Conservation (phyloP, 805 yeast species). For the Cyberlindnera mycetangii region DNA sequence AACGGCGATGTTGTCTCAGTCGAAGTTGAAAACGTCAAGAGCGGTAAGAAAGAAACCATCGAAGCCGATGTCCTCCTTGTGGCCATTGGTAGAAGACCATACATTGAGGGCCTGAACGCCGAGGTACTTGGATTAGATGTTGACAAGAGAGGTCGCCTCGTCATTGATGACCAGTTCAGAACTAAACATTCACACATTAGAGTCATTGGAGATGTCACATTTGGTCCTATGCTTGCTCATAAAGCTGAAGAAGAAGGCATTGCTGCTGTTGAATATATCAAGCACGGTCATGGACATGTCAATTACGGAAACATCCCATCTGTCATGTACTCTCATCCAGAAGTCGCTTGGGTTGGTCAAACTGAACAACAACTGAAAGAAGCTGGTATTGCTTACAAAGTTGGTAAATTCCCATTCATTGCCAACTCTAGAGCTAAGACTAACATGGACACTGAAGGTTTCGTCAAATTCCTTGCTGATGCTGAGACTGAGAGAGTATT, state of each 20-base stretch:
- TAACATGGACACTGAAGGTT: conserved; percentile 94
- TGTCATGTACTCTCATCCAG: conserved; percentile 99
- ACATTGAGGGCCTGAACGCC: conserved; percentile 82
- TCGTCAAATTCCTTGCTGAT: conserved; percentile 93
- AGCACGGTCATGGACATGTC: conserved; percentile 94
- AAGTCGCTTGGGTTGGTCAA: conserved; percentile 99
- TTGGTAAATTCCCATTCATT: conserved; percentile 97
- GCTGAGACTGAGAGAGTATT: conserved; percentile 95
- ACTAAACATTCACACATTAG: conserved; percentile 91
- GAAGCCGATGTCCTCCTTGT: conserved; percentile 93
- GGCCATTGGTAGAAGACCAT: conserved; percentile 99
- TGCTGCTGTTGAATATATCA: conserved; percentile 95
- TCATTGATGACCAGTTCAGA: conserved; percentile 90
- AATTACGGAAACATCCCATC: conserved; percentile 97
- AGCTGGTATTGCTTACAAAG: conserved; percentile 86
- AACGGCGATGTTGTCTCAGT: conserved; percentile 86
- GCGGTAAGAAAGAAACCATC: conserved; percentile 71
- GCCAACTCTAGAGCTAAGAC: conserved; percentile 99
- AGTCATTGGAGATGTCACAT: conserved; percentile 97
- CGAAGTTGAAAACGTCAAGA: conserved; percentile 85
- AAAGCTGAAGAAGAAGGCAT: conserved; percentile 99
- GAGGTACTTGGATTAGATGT: conserved; percentile 87
- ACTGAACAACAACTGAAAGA: conserved; percentile 92
- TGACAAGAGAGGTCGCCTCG: conserved; percentile 90
- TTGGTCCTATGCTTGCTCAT: conserved; percentile 99